Evolutionary conservation across 2,329 filamentous ascomycete genomes (phyloP).

Genomic region (Stemphylium vesicarium): DNA sequence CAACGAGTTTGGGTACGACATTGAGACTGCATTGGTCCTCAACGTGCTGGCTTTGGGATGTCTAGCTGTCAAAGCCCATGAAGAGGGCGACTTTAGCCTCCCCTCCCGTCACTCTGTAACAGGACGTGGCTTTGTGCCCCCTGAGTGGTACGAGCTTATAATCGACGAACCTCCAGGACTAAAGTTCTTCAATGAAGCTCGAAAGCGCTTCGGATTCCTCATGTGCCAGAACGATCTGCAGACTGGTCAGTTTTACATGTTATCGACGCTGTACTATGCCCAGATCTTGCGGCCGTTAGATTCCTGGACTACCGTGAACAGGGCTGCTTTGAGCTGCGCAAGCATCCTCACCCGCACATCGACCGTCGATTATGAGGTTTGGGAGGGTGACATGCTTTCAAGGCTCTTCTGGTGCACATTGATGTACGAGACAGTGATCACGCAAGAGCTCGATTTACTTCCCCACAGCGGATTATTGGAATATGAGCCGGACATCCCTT

Average conservation of each 20-base stretch:
- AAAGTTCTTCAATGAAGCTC: constrained; percentile 62
- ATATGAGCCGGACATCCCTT: constrained; percentile 60
- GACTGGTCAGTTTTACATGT: constrained; percentile 60
- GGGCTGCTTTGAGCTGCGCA: constrained; percentile 59
- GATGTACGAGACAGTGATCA: constrained; percentile 63
- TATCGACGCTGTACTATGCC: constrained; percentile 60
- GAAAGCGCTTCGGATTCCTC: constrained; percentile 59
- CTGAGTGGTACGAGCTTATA: constrained; percentile 46
- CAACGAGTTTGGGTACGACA: constrained; percentile 58
- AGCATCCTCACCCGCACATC: constrained; percentile 54
- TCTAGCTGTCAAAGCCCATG: constrained; percentile 56
- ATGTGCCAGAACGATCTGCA: constrained; percentile 58
- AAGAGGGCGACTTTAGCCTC: constrained; percentile 57
- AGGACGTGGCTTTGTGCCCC: constrained; percentile 31
- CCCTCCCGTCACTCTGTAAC: constrained; percentile 38
- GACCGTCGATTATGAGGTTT: constrained; percentile 54
- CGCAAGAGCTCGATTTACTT: constrained; percentile 59
- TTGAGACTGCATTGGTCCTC: constrained; percentile 60
- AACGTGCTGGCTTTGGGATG: constrained; percentile 60
- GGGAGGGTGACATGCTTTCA: constrained; percentile 64
- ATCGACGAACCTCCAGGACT: constrained; percentile 53
- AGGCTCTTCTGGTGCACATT: constrained; percentile 63
- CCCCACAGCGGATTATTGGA: constrained; percentile 59
- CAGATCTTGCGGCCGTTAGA: constrained; percentile 61
- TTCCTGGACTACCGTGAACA: constrained; percentile 61